Percentiles rank a stretch among this genome's conserved stretches.
Evolutionary conservation across 352 stramenopile genomes (phyloP).

Genomic region (Globisporangium solare): DNA sequence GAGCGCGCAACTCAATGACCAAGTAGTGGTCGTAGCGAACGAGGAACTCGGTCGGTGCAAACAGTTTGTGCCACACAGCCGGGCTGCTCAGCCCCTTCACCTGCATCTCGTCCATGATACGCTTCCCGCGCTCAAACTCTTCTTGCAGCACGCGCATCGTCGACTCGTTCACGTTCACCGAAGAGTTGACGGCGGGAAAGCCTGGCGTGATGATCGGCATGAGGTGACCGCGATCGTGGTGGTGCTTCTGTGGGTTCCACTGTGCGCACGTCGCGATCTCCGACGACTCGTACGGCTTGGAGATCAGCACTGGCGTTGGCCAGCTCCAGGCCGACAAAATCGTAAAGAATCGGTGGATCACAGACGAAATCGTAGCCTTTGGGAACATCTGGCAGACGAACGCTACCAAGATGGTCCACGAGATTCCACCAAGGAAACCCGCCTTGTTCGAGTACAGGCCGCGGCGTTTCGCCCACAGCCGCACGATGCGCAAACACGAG

Average conservation of each 20-base stretch:
- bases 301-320: constrained; percentile 74
- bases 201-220: constrained; percentile 88
- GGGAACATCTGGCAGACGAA: constrained; percentile 88
- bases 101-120: constrained; percentile 73
- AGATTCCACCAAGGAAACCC: constrained; percentile 77
- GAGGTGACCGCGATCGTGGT: constrained; percentile 72
- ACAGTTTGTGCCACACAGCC: constrained; percentile 71
- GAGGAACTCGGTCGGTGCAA: constrained; percentile 67
- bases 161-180: constrained; percentile 78
- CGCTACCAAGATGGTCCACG: constrained; percentile 81
- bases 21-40: constrained; percentile 85
- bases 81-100: constrained; percentile 56
- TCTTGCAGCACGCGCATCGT: constrained; percentile 70
- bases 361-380: constrained; percentile 56
- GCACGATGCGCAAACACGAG: constrained; percentile 66
- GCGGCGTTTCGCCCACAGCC: constrained; percentile 66
- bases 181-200: constrained; percentile 80
- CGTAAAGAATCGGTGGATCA: constrained; percentile 81
- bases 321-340: constrained; percentile 75
- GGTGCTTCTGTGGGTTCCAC: constrained; percentile 72
- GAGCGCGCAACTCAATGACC: constrained; percentile 48
- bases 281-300: constrained; percentile 45
- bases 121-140: constrained; percentile 68
- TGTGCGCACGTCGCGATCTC: constrained; percentile 35
- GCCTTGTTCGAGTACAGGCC: constrained; percentile 85